Evolutionary conservation across 352 stramenopile species (phyloP), one percentile per base, ranked within the genome.

Genomic region (Phytophthora chlamydospora): DNA sequence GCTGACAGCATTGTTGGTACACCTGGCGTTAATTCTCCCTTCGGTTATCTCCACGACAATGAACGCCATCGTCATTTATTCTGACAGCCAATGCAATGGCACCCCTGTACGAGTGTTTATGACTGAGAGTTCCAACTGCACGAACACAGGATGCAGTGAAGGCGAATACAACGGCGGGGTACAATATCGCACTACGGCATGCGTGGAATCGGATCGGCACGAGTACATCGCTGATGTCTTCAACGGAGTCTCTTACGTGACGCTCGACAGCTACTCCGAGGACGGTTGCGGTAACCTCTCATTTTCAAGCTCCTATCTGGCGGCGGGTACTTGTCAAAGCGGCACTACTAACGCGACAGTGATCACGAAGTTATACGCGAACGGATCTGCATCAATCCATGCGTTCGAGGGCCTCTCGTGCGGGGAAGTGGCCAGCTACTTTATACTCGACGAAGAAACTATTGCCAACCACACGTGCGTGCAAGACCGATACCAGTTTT

Each of bases 171-270:
- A 56, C 33, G 43, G 58, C 3, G 43, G 58, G 2, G 13, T 61
- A 11, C 48, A 56, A 29, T 61, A 60, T 17, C 49, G 58, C 3
- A 60, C 49, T 14, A 52, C 42, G 3, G 17, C 16, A 0, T 66
- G 49, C 24, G 16, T 61, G 8, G 32, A 60, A 19, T 33, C 41
- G 24, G 33, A 60, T 42, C 58, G 58, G 4, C 58, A 66, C 19
- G 27, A 61, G 40, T 66, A 56, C 27, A 24, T 66, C 19, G 49
- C 58, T 1, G 29, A 66, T 2, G 43, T 61, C 31, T 66, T 66
- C 49, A 66, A 66, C 29, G 49, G 49, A 29, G 49, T 66, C n/a
- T 61, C 49, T 2, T 66, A 50, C 29, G 58, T 66, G 24, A 66
- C 49, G 5, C 42, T 61, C 9, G 58, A 61, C 24, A 33, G 50